Percentiles rank a stretch among this genome's conserved stretches.
Evolutionary conservation across 768 basidiomycete genomes (phyloP).

Genomic region (Fomitopsis serialis): DNA sequence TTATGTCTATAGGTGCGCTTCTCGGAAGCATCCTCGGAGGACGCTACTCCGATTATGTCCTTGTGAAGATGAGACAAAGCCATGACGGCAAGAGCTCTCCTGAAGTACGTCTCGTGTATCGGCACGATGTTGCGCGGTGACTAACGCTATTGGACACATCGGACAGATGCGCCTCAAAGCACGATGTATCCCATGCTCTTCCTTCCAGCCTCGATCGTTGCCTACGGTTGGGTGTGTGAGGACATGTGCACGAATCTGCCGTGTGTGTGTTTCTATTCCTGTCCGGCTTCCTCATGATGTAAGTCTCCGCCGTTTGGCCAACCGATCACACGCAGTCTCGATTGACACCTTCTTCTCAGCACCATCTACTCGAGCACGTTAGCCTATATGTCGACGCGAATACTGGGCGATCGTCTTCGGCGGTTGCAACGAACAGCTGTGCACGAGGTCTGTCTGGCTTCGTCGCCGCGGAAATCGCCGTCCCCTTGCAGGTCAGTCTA

Average conservation of each 20-base stretch:
- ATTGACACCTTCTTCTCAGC: conserved; percentile 38
- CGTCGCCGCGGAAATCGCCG: conserved; percentile 63
- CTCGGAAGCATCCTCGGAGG: conserved; percentile 56
- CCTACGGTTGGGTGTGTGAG: conserved; percentile 72
- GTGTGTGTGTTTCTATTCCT: conserved; percentile 70
- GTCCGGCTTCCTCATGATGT: conserved; percentile 73
- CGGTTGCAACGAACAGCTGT: conserved; percentile 70
- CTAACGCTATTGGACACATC: conserved; percentile 56
- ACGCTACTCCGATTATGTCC: conserved; percentile 48
- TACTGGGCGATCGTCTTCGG: conserved; percentile 68
- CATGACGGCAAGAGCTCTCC: conserved; percentile 49
- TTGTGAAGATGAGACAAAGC: conserved; percentile 33
- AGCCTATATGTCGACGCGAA: conserved; percentile 89
- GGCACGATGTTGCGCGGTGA: conserved; percentile 16
- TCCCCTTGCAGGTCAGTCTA: conserved; percentile 58
- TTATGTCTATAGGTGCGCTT: conserved; percentile 34
- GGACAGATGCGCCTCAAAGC: conserved; percentile 72
- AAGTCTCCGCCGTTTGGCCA: conserved; percentile 39
- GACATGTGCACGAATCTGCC: conserved; percentile 59
- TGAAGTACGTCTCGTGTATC: conserved; percentile 45
- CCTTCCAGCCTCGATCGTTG: conserved; percentile 55
- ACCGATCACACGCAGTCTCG: conserved; percentile 50
- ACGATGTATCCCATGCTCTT: conserved; percentile 52
- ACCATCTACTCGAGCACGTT: conserved; percentile 67
- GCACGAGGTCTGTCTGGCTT: conserved; percentile 70